These are phyloP conservation scores for Wallacemonas sp. DNA, from an alignment of 208 protist genomes.

Conservation along the genomic window DNA sequence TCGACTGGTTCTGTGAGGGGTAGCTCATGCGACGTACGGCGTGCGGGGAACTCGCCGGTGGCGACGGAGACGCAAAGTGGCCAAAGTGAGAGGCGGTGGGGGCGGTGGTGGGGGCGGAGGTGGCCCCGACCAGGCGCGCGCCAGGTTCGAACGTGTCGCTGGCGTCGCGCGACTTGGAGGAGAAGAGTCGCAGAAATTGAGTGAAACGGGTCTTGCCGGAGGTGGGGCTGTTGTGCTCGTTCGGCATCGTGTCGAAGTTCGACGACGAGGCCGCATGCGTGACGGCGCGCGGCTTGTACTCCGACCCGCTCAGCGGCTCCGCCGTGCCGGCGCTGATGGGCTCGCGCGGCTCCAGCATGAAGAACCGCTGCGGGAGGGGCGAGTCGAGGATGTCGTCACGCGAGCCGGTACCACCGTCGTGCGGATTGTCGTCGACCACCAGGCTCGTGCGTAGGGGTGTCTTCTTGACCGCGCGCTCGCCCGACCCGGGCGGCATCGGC, in stretches of 20 bases:
- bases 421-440: background rate
- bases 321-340: background rate
- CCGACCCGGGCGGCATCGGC: background rate
- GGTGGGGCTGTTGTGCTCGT: background rate
- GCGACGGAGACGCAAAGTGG: background rate
- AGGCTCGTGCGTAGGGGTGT: background rate
- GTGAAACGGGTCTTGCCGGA: constrained; percentile 1
- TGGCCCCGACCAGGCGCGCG: background rate
- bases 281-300: background rate
- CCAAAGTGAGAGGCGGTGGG: background rate
- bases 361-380: background rate
- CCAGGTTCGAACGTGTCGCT: background rate
- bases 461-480: background rate
- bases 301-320: background rate
- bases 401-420: background rate
- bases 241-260: too few species aligned
- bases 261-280: background rate
- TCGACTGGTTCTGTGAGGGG: background rate
- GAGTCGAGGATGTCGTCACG: background rate
- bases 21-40: background rate
- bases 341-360: constrained; percentile 2
- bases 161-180: background rate
- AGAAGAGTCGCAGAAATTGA: constrained; percentile 5
- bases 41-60: background rate
- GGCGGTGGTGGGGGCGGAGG: background rate